These are phyloP conservation scores for Favolaschia claudopus DNA, from an alignment of 768 basidiomycete species.

Conservation along the genomic window DNA sequence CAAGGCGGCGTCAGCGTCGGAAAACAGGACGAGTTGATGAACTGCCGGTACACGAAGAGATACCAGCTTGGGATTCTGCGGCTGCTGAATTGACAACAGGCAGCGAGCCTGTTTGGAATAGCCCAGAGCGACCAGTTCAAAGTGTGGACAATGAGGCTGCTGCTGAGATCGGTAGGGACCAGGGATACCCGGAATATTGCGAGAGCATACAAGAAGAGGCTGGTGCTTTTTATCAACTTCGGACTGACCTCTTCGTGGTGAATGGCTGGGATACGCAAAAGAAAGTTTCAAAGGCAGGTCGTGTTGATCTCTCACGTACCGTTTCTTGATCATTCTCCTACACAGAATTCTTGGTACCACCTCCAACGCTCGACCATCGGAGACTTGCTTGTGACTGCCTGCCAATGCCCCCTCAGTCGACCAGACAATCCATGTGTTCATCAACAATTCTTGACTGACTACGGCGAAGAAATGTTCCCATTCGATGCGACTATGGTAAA, in stretches of 20 bases:
- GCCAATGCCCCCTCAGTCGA: neutral
- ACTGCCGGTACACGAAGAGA: too few relatives aligned
- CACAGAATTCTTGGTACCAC: constrained; percentile 10
- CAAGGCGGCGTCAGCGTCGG: neutral
- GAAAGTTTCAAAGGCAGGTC: constrained; percentile 6
- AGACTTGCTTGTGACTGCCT: neutral
- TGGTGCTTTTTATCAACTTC: constrained; percentile 17
- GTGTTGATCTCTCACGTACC: neutral
- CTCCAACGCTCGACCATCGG: constrained; percentile 6
- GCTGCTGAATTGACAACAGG: too few relatives aligned
- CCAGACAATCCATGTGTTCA: constrained; percentile 1
- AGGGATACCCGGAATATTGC: neutral
- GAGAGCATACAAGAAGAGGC: neutral
- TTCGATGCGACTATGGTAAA: too few relatives aligned
- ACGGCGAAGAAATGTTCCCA: constrained; percentile 10
- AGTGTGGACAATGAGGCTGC: neutral
- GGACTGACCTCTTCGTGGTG: constrained; percentile 12
- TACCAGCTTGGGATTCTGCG: too few relatives aligned
- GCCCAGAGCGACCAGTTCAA: neutral
- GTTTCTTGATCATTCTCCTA: neutral
- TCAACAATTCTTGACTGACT: constrained; percentile 4
- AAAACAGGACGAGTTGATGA: neutral
- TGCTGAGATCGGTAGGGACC: neutral
- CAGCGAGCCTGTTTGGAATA: neutral
- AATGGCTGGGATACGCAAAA: constrained; percentile 23